Evolutionary conservation across 768 basidiomycete species (phyloP), one percentile per base, ranked within the genome.

Genomic region (Lactifluus rugatus): DNA sequence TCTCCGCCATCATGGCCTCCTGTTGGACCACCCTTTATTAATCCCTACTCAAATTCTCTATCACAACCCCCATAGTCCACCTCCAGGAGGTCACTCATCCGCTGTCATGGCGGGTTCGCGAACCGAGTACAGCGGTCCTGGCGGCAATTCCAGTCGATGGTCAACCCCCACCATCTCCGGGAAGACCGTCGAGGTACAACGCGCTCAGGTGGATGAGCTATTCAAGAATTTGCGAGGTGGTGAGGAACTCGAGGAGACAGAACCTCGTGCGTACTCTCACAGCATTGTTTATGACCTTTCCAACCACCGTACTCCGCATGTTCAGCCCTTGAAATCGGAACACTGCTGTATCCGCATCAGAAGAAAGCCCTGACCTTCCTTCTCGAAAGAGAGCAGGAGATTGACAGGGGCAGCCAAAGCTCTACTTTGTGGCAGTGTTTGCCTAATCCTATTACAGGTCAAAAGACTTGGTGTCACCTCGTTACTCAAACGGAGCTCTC

Each of bases 281-380:
- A 52, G 23, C 56, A 52, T 54, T 37, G 50, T 64, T 63, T 51
- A 62, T 58, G 54, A 61, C 60, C 42, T 41, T 49, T 39, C 56
- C 44, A 46, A 51, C 57, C 65, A 50, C 57, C 65, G 41, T 66
- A 57, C 65, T 57, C 60, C 52, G 64, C 52, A 60, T 56, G 46
- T 65, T 39, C 66, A 88, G 87, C 73, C 50, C 66, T 76, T 53
- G 83, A 87, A 65, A 82, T 99, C 54, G 87, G 85, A 37, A 96
- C 96, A 21, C 78, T 74, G 48, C 76, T 99, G 8, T 99, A 98
- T 72, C 92, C 95, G 19, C 96, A 99, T 76, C 96, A 99, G 74
- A 95, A 93, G 74, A 95, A 95, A 71, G 96, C 95, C 23, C 77
- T 99, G 19, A 93, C 95, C 1, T 99, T 99, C 72, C 76, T 99